These are phyloP conservation scores for Nemania bipapillata DNA, from an alignment of 2,329 filamentous ascomycete genomes.

Conservation along the genomic window DNA sequence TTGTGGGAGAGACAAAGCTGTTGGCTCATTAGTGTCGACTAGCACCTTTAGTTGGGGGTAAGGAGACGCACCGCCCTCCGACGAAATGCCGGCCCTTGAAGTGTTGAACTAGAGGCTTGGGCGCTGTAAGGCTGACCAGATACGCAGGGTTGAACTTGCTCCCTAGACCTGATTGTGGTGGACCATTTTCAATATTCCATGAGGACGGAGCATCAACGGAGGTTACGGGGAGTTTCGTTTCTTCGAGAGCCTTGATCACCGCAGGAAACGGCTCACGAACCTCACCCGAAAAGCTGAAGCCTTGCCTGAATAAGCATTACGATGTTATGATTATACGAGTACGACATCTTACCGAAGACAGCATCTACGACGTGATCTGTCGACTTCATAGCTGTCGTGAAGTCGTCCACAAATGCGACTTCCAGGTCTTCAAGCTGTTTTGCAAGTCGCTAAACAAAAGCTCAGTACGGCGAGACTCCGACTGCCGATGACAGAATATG, in stretches of 20 bases:
- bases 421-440: constrained; percentile 86
- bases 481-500: neutral
- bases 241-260: constrained; percentile 80
- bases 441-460: constrained; percentile 71
- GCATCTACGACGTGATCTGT: constrained; percentile 89
- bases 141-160: constrained; percentile 82
- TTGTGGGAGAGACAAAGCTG: constrained; percentile 80
- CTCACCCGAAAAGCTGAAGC: constrained; percentile 91
- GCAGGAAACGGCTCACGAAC: constrained; percentile 90
- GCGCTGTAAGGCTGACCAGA: constrained; percentile 89
- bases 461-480: constrained; percentile 30
- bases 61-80: constrained; percentile 74
- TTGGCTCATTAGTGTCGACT: constrained; percentile 39
- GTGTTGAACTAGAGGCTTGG: constrained; percentile 86
- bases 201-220: constrained; percentile 93
- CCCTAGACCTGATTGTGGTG: constrained; percentile 79
- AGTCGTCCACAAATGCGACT: constrained; percentile 86
- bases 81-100: constrained; percentile 92
- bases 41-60: constrained; percentile 16
- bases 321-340: constrained; percentile 28
- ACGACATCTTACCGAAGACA: constrained; percentile 76
- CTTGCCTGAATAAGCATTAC: constrained; percentile 54
- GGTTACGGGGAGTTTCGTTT: constrained; percentile 79
- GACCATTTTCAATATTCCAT: constrained; percentile 91
- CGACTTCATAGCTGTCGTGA: constrained; percentile 70